Base-by-base conservation (phyloP, 495 filamentous ascomycete species). In the Lichina pygmaea region DNA sequence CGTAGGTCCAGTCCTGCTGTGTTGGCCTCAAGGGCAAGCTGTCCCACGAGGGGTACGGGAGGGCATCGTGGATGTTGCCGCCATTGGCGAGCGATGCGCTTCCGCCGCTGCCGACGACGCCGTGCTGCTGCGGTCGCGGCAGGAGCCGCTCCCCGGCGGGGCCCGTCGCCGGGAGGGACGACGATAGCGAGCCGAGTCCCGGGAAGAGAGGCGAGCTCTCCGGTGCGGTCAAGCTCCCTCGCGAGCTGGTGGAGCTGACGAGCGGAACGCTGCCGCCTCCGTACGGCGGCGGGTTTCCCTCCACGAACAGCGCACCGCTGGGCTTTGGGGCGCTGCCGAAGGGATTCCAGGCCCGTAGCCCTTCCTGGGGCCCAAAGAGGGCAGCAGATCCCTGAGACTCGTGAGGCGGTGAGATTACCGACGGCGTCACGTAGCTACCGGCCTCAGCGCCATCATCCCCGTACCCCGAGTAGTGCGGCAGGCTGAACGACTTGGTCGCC, bases 171-270 rank as follows among this genome's bases (percentile, higher is more conserved):
- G 48, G 48, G 6, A 49, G 43, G n/a, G 48, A 47, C 11, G 48
- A 36, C 8, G 13, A 34, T 6, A 49, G 9, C 17, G 48, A 43
- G 8, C 34, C 34, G 17, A 49, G 33, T 9, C 43, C 40, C 41
- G 48, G 48, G n/a, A 49, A 49, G 34, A 47, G 31, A 6, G 48
- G 32, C 15, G 48, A 47, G 7, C 44, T 17, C 11, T 49, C 48
- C 33, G 48, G 30, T 15, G 48, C 15, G n/a, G 34, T 15, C 15
- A 36, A 16, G 11, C 44, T 34, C 9, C 48, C 34, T 17, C 48
- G 48, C 8, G 33, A 24, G 34, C 46, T 33, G 15, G 43, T n/a
- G 15, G 48, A 32, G 12, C 33, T n/a, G n/a, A 41, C 34, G n/a
- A 39, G 41, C 32, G 34, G 34, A 8, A 47, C 13, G 12, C 17